These are phyloP conservation scores for Lumnitzera racemosa DNA, from an alignment of 345 rosid genomes.

Conservation along the genomic window DNA sequence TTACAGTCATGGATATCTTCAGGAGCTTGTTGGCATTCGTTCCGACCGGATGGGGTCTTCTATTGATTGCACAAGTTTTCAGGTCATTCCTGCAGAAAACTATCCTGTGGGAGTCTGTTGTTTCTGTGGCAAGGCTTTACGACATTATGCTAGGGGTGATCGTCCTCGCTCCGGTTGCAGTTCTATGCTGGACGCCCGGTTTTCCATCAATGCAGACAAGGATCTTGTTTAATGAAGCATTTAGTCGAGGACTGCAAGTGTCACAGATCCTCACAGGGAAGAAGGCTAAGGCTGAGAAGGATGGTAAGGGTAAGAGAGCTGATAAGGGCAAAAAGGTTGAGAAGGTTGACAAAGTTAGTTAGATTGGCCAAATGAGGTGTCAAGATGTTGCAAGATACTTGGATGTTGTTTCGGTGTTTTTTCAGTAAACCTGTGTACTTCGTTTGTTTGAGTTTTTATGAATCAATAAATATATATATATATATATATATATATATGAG, in stretches of 20 bases:
- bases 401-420: no score
- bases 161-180: slow-evolving; percentile 11
- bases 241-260: slow-evolving; percentile 74
- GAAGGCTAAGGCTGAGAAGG: slow-evolving; percentile 19
- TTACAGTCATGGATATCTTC: slow-evolving; percentile 1
- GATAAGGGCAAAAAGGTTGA: neutral
- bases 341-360: neutral
- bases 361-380: no score
- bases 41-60: slow-evolving; percentile 14
- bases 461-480: no score
- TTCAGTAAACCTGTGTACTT: no score
- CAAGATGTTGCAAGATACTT: no score
- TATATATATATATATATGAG: no score
- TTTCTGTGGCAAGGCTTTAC: slow-evolving; percentile 8
- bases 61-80: slow-evolving; percentile 10
- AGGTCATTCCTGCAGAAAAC: slow-evolving; percentile 6
- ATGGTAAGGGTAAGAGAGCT: neutral
- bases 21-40: slow-evolving; percentile 12
- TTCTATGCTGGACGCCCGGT: slow-evolving; percentile 9
- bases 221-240: slow-evolving; percentile 77
- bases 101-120: slow-evolving; percentile 10
- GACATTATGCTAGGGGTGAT: slow-evolving; percentile 13
- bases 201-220: slow-evolving; percentile 82
- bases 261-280: slow-evolving; percentile 68
- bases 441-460: no score